Evolutionary conservation across 208 protist species (phyloP), one percentile per base, ranked within the genome.

Genomic region (Wallacemonas sp.): DNA sequence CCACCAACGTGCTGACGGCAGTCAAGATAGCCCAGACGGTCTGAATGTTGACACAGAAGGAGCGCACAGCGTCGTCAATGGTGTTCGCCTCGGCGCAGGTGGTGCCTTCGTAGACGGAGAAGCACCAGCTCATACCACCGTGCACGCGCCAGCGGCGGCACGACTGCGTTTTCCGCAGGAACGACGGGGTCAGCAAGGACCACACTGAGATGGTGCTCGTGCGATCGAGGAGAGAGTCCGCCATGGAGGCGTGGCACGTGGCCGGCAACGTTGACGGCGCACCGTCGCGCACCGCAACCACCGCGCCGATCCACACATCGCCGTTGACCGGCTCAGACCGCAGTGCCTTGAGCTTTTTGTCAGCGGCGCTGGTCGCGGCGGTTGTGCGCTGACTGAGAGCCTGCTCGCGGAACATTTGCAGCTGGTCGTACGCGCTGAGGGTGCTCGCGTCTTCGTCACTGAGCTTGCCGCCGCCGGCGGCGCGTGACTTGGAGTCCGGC

Each of bases 111-210:
- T 58, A 58, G 12, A 58, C 52, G 30, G 52, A 58, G 6, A 58
- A 8, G 19, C 52, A 58, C 52, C 52, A 58, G 52, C 52, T 58
- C 52, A 58, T 58, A 30, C 52, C 52, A 21, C 52, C 52, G n/a
- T 58, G 52, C 12, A 58, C 14, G 32, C 52, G 52, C 52, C 52
- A 58, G 4, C 32, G 52, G 17, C 52, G 52, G 19, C 52, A 58
- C 3, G 52, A 27, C n/a, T 9, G 14, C 14, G 4, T 8, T 11
- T 29, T 5, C 9, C 52, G 52, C 23, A 58, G 30, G 3, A 16
- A 41, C n/a, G 52, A 58, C 19, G 52, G 52, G 12, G 52, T 58
- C 30, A 58, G 9, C 32, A 58, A 17, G 4, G 52, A 58, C 30
- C 4, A 11, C 30, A 58, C 16, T 8, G 52, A 58, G 29, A 58